Evolutionary conservation across 768 basidiomycete genomes (phyloP).

Genomic region (Boletus subparvulus): DNA sequence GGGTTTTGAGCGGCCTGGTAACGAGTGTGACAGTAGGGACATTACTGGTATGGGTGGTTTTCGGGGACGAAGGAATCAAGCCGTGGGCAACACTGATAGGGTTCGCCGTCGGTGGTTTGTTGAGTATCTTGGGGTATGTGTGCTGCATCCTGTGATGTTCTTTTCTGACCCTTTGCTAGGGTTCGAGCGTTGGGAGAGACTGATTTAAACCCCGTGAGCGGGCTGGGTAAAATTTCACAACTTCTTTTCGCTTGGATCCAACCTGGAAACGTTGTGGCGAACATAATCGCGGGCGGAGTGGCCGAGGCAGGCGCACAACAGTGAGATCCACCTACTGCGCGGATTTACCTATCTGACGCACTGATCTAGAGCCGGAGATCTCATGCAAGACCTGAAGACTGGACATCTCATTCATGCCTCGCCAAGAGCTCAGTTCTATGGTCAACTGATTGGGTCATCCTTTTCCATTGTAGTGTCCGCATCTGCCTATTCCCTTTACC

Average conservation of each 20-base stretch:
- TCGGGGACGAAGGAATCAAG: constrained; percentile 88
- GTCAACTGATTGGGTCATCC: constrained; percentile 87
- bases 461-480: constrained; percentile 88
- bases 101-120: constrained; percentile 74
- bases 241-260: constrained; percentile 92
- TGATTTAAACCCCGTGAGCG: constrained; percentile 89
- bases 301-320: constrained; percentile 94
- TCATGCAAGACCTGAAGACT: constrained; percentile 99
- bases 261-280: constrained; percentile 95
- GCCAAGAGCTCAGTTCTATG: constrained; percentile 91
- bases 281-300: constrained; percentile 96
- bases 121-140: constrained; percentile 84
- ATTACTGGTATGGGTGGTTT: constrained; percentile 81
- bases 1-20: constrained; percentile 72
- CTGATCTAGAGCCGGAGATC: constrained; percentile 76
- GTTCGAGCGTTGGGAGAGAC: constrained; percentile 96
- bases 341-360: constrained; percentile 1
- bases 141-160: not conserved
- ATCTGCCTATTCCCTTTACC: constrained; percentile 85
- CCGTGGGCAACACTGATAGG: constrained; percentile 93
- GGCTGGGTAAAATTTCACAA: constrained; percentile 93
- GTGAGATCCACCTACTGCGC: constrained; percentile 39
- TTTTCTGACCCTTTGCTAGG: constrained; percentile 37
- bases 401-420: constrained; percentile 91
- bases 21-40: constrained; percentile 69